Base-by-base conservation (phyloP, 208 protist genomes). In the Trypanosoma theileri region DNA sequence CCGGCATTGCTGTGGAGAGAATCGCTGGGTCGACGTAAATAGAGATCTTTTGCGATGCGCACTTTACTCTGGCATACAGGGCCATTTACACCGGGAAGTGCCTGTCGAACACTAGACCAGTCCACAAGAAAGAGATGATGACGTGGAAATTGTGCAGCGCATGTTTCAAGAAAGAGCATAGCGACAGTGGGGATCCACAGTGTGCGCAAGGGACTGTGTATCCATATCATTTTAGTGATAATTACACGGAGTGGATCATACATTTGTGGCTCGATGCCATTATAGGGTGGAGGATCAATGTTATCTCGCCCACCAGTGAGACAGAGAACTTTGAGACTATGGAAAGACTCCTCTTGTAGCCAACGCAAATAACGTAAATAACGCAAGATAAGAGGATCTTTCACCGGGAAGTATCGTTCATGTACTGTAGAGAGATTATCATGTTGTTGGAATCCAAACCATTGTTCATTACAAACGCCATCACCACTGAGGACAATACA, bases 291-390 rank as follows among this genome's bases (percentile, higher is more conserved):
- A 13, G 80, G 73, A 60, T 93, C 86, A n/a, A 95, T 74, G 9
- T 79, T 93, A 48, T 90, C 85, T 22, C 85, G 77, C 50, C 89
- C 89, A 26, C 66, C 89, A 0, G 89, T 95, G 12, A 89, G 61
- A 71, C 89, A 93, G 40, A 95, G 78, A 21, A 95, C 85, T 70
- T 93, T 89, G 12, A 95, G 63, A 48, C 77, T 84, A 74, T 95
- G 85, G 46, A 91, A 92, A 8, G 81, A 91, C 66, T 93, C 87
- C 81, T 95, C 89, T 71, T 93, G 87, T 77, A 95, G 75, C 87
- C 89, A 95, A 66, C 84, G 84, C 1, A 91, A 56, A 61, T 95
- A 95, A 41, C 89, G 86, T 59, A 95, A 77, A 48, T 95, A 95
- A 58, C 89, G 86, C 58, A 95, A 64, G 42, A 95, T 82, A 21